Conservation (phyloP, 768 basidiomycete species). For the Lentinula edodes region DNA sequence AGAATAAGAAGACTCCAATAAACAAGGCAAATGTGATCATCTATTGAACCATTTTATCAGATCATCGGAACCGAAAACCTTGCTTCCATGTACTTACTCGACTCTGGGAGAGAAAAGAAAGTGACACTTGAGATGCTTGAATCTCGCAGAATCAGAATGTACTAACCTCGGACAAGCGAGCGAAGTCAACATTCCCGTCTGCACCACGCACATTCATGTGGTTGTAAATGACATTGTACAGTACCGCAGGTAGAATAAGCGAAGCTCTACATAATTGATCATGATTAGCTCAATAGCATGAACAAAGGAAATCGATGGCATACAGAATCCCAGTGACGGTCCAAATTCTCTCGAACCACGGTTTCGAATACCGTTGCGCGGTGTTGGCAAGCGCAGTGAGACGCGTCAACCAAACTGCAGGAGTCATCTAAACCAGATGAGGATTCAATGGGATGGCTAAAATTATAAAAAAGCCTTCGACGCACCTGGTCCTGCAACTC, state of each 20-base stretch:
- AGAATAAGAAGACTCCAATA: constrained; percentile 31
- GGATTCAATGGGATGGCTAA: neutral
- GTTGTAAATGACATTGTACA: constrained; percentile 28
- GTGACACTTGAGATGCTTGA: neutral
- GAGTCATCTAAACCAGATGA: constrained; percentile 26
- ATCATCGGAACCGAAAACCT: neutral
- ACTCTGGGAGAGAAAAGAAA: neutral
- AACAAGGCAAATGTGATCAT: constrained; percentile 28
- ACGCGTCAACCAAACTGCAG: constrained; percentile 39
- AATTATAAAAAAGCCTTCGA: neutral
- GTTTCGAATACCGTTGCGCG: constrained; percentile 35
- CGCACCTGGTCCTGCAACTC: constrained; percentile 33
- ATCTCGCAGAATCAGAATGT: too few species aligned
- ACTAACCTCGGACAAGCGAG: constrained; percentile 13
- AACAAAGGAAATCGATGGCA: constrained; percentile 10
- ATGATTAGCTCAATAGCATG: neutral
- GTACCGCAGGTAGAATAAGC: constrained; percentile 31
- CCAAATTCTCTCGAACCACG: constrained; percentile 39
- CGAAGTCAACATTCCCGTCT: neutral
- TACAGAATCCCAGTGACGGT: constrained; percentile 33
- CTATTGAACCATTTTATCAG: constrained; percentile 18
- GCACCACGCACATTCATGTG: constrained; percentile 17
- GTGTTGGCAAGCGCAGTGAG: constrained; percentile 29
- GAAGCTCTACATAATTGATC: constrained; percentile 21
- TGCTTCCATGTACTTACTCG: constrained; percentile 8